phyloP scores from a whole-genome alignment of 73 alveolate species.

The Effrenium voratum region DNA sequence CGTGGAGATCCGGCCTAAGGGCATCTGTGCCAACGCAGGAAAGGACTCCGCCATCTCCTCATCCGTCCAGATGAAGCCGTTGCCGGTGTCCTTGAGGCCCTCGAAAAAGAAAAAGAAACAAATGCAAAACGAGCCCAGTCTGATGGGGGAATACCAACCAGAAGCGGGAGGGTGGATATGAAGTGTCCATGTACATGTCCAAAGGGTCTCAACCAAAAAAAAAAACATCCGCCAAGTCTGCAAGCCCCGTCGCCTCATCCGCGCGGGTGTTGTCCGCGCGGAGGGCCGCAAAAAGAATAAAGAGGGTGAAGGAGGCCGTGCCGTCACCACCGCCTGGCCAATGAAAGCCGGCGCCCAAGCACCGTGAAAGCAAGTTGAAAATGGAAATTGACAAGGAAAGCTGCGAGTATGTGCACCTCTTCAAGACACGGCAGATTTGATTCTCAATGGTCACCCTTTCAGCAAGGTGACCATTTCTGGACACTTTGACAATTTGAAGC shows the following conservation, averaged over 20 bases:
- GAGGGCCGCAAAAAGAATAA: slow-evolving; percentile 65
- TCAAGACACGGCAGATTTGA: too few relatives aligned
- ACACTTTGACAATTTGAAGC: too few relatives aligned
- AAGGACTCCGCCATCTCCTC: slow-evolving; percentile 69
- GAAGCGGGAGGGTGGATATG: not conserved
- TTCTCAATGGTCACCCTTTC: too few relatives aligned
- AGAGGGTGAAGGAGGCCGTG: slow-evolving; percentile 72
- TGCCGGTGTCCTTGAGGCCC: slow-evolving; percentile 76
- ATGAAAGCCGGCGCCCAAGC: not conserved
- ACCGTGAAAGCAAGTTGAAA: too few relatives aligned
- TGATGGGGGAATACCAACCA: too few relatives aligned
- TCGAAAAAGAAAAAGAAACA: too few relatives aligned
- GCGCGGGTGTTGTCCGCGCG: slow-evolving; percentile 63
- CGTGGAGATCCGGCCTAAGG: too few relatives aligned
- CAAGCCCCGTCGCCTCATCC: slow-evolving; percentile 20
- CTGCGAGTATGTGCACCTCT: too few relatives aligned
- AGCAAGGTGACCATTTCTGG: too few relatives aligned
- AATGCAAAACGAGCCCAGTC: too few relatives aligned
- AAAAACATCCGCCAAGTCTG: not conserved
- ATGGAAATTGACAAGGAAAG: too few relatives aligned
- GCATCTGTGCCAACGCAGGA: slow-evolving; percentile 89
- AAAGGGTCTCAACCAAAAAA: too few relatives aligned
- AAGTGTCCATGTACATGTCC: not conserved
- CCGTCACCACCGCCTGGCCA: slow-evolving; percentile 62
- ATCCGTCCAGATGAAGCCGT: slow-evolving; percentile 81